phyloP scores from a whole-genome alignment of 257 asterid species.

The Gynochthodes officinalis region DNA sequence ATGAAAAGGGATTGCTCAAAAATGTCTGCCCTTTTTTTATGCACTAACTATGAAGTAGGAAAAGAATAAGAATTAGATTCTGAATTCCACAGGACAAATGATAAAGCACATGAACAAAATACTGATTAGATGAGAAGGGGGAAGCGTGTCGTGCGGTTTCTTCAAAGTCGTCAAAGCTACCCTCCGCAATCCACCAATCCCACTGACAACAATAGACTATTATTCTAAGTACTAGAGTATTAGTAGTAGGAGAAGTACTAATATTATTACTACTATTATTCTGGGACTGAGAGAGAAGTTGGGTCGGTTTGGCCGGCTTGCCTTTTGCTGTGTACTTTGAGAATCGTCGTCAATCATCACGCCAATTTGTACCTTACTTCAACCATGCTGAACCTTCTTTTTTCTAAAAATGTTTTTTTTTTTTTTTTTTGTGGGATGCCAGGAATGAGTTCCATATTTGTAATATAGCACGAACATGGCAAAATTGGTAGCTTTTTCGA shows the following conservation, averaged over 20 bases:
- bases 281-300: too few species aligned
- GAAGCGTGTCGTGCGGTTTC: conserved; percentile 10
- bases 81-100: neutral
- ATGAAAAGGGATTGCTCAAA: neutral
- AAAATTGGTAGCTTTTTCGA: neutral
- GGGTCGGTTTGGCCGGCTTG: too few species aligned
- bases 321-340: too few species aligned
- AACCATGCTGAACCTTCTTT: too few species aligned
- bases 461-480: neutral
- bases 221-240: neutral
- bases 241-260: too few species aligned
- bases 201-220: neutral
- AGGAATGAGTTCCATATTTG: too few species aligned
- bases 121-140: neutral
- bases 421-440: too few species aligned
- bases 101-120: neutral
- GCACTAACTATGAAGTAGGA: neutral
- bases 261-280: too few species aligned
- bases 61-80: neutral
- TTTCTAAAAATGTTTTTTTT: neutral
- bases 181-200: conserved; percentile 1
- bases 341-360: too few species aligned
- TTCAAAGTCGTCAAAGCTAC: too few species aligned
- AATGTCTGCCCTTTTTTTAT: neutral
- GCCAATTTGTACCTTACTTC: neutral